Evolutionary conservation across 2,329 filamentous ascomycete species (phyloP), one percentile per base, ranked within the genome.

Genomic region (Penicillium thymicola): DNA sequence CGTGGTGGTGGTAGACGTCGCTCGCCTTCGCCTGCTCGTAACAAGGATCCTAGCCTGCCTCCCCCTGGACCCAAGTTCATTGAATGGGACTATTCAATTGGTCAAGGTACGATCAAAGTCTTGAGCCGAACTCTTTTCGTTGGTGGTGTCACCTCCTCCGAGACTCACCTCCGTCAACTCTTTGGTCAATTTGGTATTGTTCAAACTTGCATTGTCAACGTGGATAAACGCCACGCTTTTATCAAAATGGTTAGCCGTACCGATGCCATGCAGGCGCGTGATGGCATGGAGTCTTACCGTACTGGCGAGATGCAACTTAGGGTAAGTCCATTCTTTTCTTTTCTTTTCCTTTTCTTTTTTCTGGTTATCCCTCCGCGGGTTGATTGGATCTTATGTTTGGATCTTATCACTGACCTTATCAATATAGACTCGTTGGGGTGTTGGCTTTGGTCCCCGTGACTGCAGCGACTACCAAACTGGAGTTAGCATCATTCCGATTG

Each of bases 121-220:
- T 81, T 95, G 57, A 97, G 93, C 75, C 87, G 94, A 67, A 99
- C 94, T 14, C 83, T 99, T 13, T 99, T 99, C 72, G 92, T 99
- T 67, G 94, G 94, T 62, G 94, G 94, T 70, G 94, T 97, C 61
- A 95, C 88, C 82, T 88, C 85, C 57, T 87, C 89, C 7, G 93
- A 99, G 75, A 79, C 82, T 56, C 92, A 97, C 72, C 82, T 99
- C 51, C 87, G 92, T 51, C 79, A 78, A 49, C 86, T 96, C 43
- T 99, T 99, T 74, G 81, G 80, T 68, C 86, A 86, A 44, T 96
- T 87, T 70, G 94, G 94, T 57, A 81, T 87, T 51, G 94, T 99
- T 4, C 94, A 99, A 75, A 97, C 93, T 1, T 97, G 93, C 76
- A 99, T 99, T 63, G 92, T 97, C 64, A 97, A 99, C 78, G 89